Conservation (phyloP, 179 eudicot species). For the Beta lomatogona region DNA sequence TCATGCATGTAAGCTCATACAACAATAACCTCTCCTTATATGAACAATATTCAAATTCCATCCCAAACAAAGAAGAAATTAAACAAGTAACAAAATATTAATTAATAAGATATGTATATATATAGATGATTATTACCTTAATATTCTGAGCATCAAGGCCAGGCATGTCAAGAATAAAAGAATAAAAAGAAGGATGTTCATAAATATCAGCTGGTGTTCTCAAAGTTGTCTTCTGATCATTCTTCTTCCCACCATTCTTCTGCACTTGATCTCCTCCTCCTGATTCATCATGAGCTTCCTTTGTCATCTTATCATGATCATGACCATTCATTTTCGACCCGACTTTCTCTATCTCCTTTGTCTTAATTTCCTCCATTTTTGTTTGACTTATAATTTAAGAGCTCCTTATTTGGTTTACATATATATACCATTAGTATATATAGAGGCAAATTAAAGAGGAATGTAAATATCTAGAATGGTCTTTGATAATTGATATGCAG, state of each 20-base stretch:
- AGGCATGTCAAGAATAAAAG: constrained; percentile 50
- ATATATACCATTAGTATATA: not conserved
- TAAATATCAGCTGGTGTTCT: constrained; percentile 50
- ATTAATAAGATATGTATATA: no score
- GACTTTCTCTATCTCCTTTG: constrained; percentile 26
- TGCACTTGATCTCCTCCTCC: constrained; percentile 2
- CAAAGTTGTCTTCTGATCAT: constrained; percentile 36
- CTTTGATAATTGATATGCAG: no score
- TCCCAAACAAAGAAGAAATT: no score
- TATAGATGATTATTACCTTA: constrained; percentile 30
- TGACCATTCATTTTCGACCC: constrained; percentile 14
- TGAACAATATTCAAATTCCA: not conserved
- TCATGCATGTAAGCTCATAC: no score
- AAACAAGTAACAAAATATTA: not conserved
- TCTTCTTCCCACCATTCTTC: constrained; percentile 23
- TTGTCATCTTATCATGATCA: no score
- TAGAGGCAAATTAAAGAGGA: no score
- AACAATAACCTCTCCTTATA: no score
- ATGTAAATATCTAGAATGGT: no score
- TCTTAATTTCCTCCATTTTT: constrained; percentile 19
- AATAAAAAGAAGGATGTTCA: constrained; percentile 41
- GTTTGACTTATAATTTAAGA: constrained; percentile 13
- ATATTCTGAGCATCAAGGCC: constrained; percentile 46
- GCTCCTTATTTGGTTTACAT: not conserved
- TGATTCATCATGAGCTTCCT: constrained; percentile 10